Evolutionary conservation across 345 rosid genomes (phyloP), one percentile per base, ranked within the genome.

Genomic region (Gynandropsis gynandra): DNA sequence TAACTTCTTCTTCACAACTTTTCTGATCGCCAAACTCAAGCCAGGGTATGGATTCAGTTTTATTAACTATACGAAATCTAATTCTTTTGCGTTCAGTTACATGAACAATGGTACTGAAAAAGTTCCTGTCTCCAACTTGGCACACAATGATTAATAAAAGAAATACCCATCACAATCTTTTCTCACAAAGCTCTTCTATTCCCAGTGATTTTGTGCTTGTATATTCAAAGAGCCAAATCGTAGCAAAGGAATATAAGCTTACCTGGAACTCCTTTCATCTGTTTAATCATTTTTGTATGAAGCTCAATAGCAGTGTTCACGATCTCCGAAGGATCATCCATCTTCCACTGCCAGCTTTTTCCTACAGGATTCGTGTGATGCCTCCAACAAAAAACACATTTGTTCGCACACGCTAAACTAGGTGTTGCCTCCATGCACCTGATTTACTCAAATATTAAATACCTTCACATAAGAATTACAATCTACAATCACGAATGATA

Each of bases 251-350:
- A 62, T 24, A 63, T 10, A 64, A 59, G 16, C 66, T 27, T 52
- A 92, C 98, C 98, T 69, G 98, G 98, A 64, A 92, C 96, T 65
- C 97, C 97, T 82, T 81, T 92, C 95, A 82, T 87, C 73, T 85
- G 96, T 63, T 85, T 92, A 49, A 87, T 92, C 98, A 92, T 87
- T 68, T 85, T 87, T 29, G 73, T 64, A 67, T 87, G 98, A 52
- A 79, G 85, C 21, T 92, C 94, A 20, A 92, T 67, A 45, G 97
- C 98, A 53, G 95, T 58, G 62, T 82, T 59, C 51, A 92, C 88
- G 71, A 92, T 92, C 52, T 72, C 87, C 20, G 77, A 46, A 41
- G 97, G 97, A 73, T 87, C 97, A 60, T 92, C 98, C 97, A 87
- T 85, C 78, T 85, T 82, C 98, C 98, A 92, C 65, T 82, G 84